Evolutionary conservation across 306 rosid species (phyloP).

Genomic region (Lathyrus oleraceus): DNA sequence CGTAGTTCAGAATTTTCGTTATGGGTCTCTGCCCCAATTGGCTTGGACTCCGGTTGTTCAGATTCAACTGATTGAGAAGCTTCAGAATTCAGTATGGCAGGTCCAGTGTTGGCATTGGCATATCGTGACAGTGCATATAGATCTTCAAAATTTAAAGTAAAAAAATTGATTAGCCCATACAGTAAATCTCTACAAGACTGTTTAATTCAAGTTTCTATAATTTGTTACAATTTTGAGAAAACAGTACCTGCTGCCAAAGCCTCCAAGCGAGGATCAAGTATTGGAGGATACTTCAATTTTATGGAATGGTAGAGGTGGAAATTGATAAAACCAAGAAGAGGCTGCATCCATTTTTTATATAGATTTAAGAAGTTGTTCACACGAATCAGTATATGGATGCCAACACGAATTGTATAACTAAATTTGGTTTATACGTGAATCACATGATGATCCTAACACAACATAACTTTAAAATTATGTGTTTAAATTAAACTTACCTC

Average conservation of each 20-base stretch:
- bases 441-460: slow-evolving; percentile 8
- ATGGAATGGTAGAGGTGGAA: slow-evolving; percentile 77
- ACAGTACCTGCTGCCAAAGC: slow-evolving; percentile 74
- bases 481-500: slow-evolving; percentile 53
- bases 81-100: slow-evolving; percentile 48
- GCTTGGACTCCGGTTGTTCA: slow-evolving; percentile 46
- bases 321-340: slow-evolving; percentile 75
- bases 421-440: neutral
- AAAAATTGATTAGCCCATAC: slow-evolving; percentile 1
- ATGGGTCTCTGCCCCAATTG: slow-evolving; percentile 35
- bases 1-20: slow-evolving; percentile 70
- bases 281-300: slow-evolving; percentile 81
- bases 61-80: slow-evolving; percentile 48
- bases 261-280: slow-evolving; percentile 77
- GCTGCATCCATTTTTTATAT: slow-evolving; percentile 44
- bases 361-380: slow-evolving; percentile 1
- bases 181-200: neutral
- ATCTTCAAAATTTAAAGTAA: slow-evolving; percentile 47
- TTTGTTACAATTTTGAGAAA: neutral
- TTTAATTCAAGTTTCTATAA: slow-evolving; percentile 12
- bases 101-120: slow-evolving; percentile 48
- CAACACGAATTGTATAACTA: neutral
- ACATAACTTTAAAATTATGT: neutral
- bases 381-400: slow-evolving; percentile 13
- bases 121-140: slow-evolving; percentile 80